phyloP scores from a whole-genome alignment of 371 early-diverging fungal species.

The Paraphysoderma sedebokerense region DNA sequence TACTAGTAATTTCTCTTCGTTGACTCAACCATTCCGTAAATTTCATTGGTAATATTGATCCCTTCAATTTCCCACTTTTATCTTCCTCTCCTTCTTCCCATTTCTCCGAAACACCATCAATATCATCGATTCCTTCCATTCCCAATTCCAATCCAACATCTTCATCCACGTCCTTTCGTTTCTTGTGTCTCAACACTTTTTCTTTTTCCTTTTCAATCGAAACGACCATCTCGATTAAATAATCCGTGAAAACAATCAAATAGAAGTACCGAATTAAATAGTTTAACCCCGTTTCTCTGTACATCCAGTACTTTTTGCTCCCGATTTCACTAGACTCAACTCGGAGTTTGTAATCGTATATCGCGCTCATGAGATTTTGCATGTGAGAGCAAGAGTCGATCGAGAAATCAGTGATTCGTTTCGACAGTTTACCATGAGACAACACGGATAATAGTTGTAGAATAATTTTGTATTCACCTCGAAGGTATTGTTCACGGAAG shows the following conservation, averaged over 20 bases:
- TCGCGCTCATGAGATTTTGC: slow-evolving; percentile 50
- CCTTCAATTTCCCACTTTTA: slow-evolving; percentile 1
- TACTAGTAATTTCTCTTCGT: slow-evolving; percentile 30
- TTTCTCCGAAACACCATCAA: slow-evolving; percentile 3
- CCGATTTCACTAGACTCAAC: slow-evolving; percentile 14
- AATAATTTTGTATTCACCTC: slow-evolving; percentile 47
- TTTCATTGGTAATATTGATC: neutral
- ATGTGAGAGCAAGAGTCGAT: slow-evolving; percentile 57
- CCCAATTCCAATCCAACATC: neutral
- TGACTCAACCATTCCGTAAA: slow-evolving; percentile 31
- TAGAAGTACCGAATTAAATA: slow-evolving; percentile 53
- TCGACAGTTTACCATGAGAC: slow-evolving; percentile 43
- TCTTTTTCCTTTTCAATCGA: too few relatives aligned
- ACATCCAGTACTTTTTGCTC: slow-evolving; percentile 23
- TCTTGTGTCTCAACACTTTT: too few relatives aligned
- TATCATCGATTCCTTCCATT: neutral
- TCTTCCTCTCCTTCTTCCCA: slow-evolving; percentile 19
- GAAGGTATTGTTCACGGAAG: slow-evolving; percentile 25
- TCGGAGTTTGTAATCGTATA: slow-evolving; percentile 43
- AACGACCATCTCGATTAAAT: slow-evolving; percentile 41
- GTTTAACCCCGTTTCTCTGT: slow-evolving; percentile 30
- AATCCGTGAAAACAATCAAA: slow-evolving; percentile 51
- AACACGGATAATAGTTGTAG: slow-evolving; percentile 46
- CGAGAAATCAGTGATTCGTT: slow-evolving; percentile 45
- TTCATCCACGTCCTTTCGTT: neutral